Percentiles rank a stretch among this genome's conserved stretches.
These are phyloP conservation scores for Nicotiana rustica DNA, from an alignment of 305 asterid genomes.

Conservation along the genomic window DNA sequence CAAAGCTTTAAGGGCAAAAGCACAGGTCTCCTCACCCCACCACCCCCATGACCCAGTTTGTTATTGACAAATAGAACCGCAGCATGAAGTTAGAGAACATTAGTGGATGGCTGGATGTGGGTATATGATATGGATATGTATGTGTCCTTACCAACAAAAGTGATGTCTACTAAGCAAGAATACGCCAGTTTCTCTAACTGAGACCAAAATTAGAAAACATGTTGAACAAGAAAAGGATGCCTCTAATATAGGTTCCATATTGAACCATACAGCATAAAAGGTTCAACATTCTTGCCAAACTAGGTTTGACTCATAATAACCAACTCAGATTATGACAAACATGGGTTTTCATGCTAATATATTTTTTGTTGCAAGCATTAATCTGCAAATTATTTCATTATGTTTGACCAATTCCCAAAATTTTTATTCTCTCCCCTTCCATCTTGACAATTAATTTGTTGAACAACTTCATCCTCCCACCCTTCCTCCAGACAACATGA, in stretches of 20 bases:
- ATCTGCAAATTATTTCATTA: background rate
- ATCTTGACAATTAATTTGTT: background rate
- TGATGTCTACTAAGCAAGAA: constrained; percentile 23
- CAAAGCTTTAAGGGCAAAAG: background rate
- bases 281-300: background rate
- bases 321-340: background rate
- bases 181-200: constrained; percentile 13
- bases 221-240: background rate
- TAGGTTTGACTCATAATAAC: constrained; percentile 4
- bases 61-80: constrained; percentile 14
- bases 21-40: background rate
- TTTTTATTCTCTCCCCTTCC: background rate
- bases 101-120: background rate
- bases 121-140: background rate
- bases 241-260: constrained; percentile 1
- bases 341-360: constrained; percentile 4
- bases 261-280: background rate
- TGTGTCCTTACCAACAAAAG: background rate
- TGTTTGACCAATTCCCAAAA: background rate
- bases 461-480: background rate
- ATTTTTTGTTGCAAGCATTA: background rate
- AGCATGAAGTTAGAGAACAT: background rate
- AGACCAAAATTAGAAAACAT: constrained; percentile 9
- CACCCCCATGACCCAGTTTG: background rate
- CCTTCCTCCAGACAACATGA: background rate